Evolutionary conservation across 2,329 filamentous ascomycete genomes (phyloP), one percentile per base, ranked within the genome.

Genomic region (Talaromyces piceae): DNA sequence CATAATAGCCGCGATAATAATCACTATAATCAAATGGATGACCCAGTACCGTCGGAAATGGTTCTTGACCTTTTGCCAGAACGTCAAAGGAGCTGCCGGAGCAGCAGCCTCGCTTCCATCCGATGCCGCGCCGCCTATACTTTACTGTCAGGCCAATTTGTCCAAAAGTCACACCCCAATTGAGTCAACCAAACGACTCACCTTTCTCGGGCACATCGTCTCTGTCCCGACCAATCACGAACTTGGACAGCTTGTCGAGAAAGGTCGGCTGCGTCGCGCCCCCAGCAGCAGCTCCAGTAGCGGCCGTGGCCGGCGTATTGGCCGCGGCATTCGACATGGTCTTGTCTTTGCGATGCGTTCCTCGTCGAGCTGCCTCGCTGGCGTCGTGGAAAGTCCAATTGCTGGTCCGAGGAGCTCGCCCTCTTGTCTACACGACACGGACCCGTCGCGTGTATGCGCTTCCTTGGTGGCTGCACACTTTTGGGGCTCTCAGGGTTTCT

Each of bases 31-130:
- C 3, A 63, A 30, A 55, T 71, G 69, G 49, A 63, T 67, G 44
- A 61, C 65, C 68, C 68, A 71, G 58, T 67, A 71, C 13, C 67
- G 63, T 23, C 60, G 63, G 59, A 62, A 70, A 54, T 73, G 70
- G 13, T 60, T 60, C 23, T 60, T 57, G 1, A 69, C 41, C 25
- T 58, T 63, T 50, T 65, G 57, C 18, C 57, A 60, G 22, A 52
- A 59, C 25, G 23, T 64, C 57, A 12, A 57, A 58, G 9, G 62
- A 61, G 48, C 64, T 61, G 49, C 64, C 48, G 49, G 44, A 33
- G 47, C 8, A 8, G 25, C 51, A 22, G 31, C 46, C 47, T 53
- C 45, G n/a, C 62, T 59, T 44, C 63, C 61, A 5, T 65, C 52
- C 37, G 58, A 57, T 8, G 50, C 50, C 13, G 54, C 57, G 9